phyloP scores from a whole-genome alignment of 2,329 filamentous ascomycete species.

The Fusarium pseudograminearum region DNA sequence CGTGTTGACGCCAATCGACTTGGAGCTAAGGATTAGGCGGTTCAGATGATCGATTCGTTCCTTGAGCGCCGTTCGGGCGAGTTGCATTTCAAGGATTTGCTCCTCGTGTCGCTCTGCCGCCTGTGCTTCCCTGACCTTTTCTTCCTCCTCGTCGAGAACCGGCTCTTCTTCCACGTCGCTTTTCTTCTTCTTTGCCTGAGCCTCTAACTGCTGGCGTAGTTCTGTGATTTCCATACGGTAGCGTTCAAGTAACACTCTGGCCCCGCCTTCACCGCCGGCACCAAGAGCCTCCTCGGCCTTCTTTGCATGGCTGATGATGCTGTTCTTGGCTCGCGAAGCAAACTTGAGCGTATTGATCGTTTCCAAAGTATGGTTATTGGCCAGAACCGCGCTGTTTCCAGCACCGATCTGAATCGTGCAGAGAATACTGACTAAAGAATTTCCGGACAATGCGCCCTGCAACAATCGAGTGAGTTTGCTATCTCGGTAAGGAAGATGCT shows the following conservation, averaged over 20 bases:
- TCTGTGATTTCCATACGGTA: constrained; percentile 94
- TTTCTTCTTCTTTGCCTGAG: constrained; percentile 77
- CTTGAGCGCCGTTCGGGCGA: constrained; percentile 93
- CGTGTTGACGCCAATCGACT: constrained; percentile 91
- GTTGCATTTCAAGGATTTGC: constrained; percentile 98
- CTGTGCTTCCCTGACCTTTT: constrained; percentile 80
- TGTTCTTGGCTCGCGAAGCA: constrained; percentile 96
- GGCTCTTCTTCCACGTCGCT: constrained; percentile 71
- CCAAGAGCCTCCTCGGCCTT: constrained; percentile 90
- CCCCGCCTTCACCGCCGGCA: constrained; percentile 83
- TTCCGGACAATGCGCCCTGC: constrained; percentile 91
- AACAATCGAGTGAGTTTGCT: constrained; percentile 95
- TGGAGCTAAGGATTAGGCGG: constrained; percentile 92
- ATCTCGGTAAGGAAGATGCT: constrained; percentile 95
- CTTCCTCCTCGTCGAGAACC: constrained; percentile 74
- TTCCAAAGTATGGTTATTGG: constrained; percentile 83
- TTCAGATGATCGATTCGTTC: constrained; percentile 98
- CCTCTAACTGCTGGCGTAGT: constrained; percentile 82
- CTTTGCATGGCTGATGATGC: constrained; percentile 96
- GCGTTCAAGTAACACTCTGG: constrained; percentile 87
- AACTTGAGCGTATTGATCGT: constrained; percentile 98
- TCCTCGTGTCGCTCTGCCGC: constrained; percentile 91
- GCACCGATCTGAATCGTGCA: constrained; percentile 95
- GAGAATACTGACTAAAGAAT: constrained; percentile 95
- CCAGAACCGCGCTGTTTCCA: constrained; percentile 75